Evolutionary conservation across 306 rosid species (phyloP), one percentile per base, ranked within the genome.

Genomic region (Lagenaria siceraria): DNA sequence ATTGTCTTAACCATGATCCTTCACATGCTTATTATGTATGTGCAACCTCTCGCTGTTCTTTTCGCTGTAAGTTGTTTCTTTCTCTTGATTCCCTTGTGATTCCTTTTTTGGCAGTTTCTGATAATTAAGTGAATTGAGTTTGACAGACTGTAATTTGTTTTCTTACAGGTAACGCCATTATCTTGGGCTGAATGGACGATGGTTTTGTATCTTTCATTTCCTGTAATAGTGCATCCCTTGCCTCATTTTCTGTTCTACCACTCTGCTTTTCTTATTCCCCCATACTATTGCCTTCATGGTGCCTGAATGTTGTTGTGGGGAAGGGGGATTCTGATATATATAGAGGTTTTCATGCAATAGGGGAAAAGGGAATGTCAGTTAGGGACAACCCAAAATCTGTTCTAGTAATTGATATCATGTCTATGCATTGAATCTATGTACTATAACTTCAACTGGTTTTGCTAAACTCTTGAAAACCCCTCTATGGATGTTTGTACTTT

Each of bases 161-260:
- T 63, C 36, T 80, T 82, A 75, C 88, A 92, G 98, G 98, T 95
- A 49, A 90, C 93, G 53, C 95, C 96, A 4, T 81, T 95, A 82
- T 90, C 98, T 48, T 92, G 92, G 92, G 88, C 90, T 51, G 98
- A 95, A 76, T 95, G 98, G 98, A 88, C 83, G 71, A 87, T 87
- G 78, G 93, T 95, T 75, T 78, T 95, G 29, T 90, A 92, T 84
- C 98, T 92, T 77, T 95, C 98, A 12, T 86, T 92, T 86, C 98
- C 98, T 12, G 98, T 92, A 90, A 68, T 38, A 10, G 10, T 68
- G 25, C 53, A 68, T 22, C 35, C 33, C 74, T 68, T 22, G 35
- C 77, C 60, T 72, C 77, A 52, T 72, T 48, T 49, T 72, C 77
- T 48, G 90, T 81, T 15, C 58, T 78, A 31, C 42, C 40, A 33